Evolutionary conservation across 164 flowering plant genomes (phyloP).

Genomic region (Tetracentron sinense): DNA sequence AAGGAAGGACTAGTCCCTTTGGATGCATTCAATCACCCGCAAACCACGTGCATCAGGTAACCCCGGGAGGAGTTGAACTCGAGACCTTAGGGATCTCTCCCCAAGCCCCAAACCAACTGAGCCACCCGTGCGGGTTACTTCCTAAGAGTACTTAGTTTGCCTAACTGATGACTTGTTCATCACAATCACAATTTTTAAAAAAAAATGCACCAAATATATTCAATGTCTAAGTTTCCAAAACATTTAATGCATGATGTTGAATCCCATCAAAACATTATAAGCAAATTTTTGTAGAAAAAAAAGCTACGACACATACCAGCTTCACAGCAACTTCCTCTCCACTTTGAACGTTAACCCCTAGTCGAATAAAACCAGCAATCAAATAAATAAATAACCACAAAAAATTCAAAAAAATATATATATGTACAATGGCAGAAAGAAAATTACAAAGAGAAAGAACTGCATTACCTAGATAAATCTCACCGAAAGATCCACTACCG

Average conservation of each 20-base stretch:
- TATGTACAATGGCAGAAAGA: background rate
- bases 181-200: background rate
- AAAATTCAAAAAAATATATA: too few species aligned
- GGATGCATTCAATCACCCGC: too few species aligned
- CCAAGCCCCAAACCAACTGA: too few species aligned
- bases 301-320: slow-evolving; percentile 34
- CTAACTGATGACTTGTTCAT: background rate
- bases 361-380: slow-evolving; percentile 1
- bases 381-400: background rate
- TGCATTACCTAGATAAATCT: slow-evolving; percentile 22
- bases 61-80: too few species aligned
- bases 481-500: slow-evolving; percentile 30
- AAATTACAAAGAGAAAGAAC: background rate
- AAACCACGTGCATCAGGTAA: too few species aligned
- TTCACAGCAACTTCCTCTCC: slow-evolving; percentile 22
- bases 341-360: slow-evolving; percentile 11
- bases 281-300: background rate
- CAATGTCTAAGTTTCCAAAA: background rate
- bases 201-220: background rate
- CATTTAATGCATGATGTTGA: background rate
- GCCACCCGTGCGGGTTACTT: too few species aligned
- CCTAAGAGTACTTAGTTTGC: too few species aligned
- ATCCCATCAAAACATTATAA: background rate
- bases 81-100: too few species aligned
- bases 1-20: too few species aligned